Conservation (phyloP, 2,329 filamentous ascomycete genomes). For the Fusarium napiforme region DNA sequence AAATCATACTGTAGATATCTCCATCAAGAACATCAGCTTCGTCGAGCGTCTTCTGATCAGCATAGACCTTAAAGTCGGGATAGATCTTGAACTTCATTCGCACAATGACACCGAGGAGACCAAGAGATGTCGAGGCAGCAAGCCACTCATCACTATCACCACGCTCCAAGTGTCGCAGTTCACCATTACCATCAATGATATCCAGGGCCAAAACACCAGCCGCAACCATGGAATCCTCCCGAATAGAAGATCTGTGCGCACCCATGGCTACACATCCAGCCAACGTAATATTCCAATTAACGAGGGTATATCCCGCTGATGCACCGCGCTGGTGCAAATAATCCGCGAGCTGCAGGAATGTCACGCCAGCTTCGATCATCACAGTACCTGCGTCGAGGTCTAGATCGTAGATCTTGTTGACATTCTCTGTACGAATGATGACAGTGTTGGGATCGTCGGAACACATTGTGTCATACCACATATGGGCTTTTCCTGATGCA, state of each 20-base stretch:
- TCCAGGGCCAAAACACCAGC: not conserved
- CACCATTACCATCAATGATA: not conserved
- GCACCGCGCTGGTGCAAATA: not conserved
- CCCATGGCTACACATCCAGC: not conserved
- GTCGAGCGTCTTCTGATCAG: not conserved
- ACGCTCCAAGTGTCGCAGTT: not conserved
- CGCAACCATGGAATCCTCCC: constrained; percentile 1
- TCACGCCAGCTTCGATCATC: constrained; percentile 4
- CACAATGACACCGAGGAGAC: not conserved
- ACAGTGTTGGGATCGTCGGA: not conserved
- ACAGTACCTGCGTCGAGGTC: not conserved
- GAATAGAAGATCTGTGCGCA: not conserved
- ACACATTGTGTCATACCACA: constrained; percentile 21
- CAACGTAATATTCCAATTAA: constrained; percentile 10
- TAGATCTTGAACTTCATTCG: constrained; percentile 18
- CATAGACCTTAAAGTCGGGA: constrained; percentile 10
- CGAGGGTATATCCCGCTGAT: not conserved
- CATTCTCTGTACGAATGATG: constrained; percentile 3
- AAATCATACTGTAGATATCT: constrained; percentile 3
- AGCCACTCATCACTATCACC: constrained; percentile 2
- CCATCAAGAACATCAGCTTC: not conserved
- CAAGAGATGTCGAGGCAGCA: not conserved
- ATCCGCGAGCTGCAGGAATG: not conserved
- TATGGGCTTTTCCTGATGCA: not conserved
- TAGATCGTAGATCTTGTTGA: not conserved